phyloP scores from a whole-genome alignment of 768 basidiomycete genomes.

The Termitomyces sp. region DNA sequence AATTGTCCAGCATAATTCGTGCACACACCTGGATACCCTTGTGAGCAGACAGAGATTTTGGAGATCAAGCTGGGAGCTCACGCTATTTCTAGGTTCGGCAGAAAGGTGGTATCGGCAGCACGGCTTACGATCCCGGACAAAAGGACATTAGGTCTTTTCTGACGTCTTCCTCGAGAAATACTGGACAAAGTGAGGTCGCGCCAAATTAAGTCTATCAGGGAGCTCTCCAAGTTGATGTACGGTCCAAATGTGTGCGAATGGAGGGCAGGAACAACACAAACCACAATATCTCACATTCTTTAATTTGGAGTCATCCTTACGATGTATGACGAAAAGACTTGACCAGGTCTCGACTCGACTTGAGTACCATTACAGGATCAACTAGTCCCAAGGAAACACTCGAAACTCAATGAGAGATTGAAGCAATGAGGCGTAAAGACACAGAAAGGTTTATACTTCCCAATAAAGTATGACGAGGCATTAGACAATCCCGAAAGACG shows the following conservation, averaged over 20 bases:
- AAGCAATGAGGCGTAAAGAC: not conserved
- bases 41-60: slow-evolving; percentile 29
- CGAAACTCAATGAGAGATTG: not conserved
- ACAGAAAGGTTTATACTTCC: not conserved
- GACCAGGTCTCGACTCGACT: not conserved
- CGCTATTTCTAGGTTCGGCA: slow-evolving; percentile 42
- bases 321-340: not conserved
- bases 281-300: not conserved
- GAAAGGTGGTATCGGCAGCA: slow-evolving; percentile 68
- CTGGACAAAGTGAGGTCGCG: not conserved
- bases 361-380: not conserved
- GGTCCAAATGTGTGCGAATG: not conserved
- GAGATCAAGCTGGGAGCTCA: not conserved
- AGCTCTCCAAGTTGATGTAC: too few relatives aligned
- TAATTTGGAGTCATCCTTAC: not conserved
- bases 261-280: not conserved
- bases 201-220: not conserved
- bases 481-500: not conserved
- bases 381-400: not conserved
- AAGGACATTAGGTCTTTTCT: slow-evolving; percentile 74
- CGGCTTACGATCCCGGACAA: slow-evolving; percentile 70
- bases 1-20: slow-evolving; percentile 47
- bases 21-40: slow-evolving; percentile 49
- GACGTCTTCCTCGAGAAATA: not conserved
- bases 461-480: not conserved